Evolutionary conservation across 208 protist species (phyloP).

Genomic region (Chromosphaera perkinsii): DNA sequence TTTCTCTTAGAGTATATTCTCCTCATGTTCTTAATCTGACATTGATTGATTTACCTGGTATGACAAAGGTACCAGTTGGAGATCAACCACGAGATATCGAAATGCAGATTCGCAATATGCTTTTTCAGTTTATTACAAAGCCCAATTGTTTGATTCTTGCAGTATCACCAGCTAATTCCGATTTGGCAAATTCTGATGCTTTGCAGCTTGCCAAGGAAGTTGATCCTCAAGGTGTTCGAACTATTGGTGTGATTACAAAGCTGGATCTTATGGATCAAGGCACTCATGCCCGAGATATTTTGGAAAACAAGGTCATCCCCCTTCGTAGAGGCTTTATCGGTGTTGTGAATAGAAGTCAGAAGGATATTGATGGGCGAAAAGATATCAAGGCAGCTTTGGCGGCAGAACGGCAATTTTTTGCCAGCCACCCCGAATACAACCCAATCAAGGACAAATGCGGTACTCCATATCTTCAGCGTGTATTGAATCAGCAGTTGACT

Average conservation of each 20-base stretch:
- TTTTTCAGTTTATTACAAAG: constrained; percentile 82
- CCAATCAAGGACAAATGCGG: constrained; percentile 50
- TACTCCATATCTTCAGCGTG: constrained; percentile 72
- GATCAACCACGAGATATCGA: constrained; percentile 97
- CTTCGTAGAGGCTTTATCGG: constrained; percentile 88
- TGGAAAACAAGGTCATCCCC: constrained; percentile 79
- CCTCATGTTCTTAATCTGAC: constrained; percentile 90
- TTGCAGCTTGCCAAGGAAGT: constrained; percentile 90
- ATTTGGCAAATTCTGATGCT: constrained; percentile 98
- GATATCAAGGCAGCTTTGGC: constrained; percentile 72
- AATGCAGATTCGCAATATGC: constrained; percentile 88
- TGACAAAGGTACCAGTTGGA: constrained; percentile 95
- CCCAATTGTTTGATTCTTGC: constrained; percentile 96
- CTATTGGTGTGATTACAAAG: constrained; percentile 96
- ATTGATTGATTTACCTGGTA: constrained; percentile 96
- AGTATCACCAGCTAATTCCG: constrained; percentile 96
- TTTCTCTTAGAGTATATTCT: constrained; percentile 89
- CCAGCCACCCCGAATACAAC: constrained; percentile 76
- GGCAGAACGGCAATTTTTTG: constrained; percentile 85
- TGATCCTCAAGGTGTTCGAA: constrained; percentile 86
- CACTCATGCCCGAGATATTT: constrained; percentile 86
- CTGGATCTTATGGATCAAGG: constrained; percentile 92
- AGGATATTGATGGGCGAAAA: constrained; percentile 81
- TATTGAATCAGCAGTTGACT: constrained; percentile 80
- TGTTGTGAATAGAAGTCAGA: constrained; percentile 90